A percentile compares a stretch with the other conserved stretches of the same genome.
Conservation (phyloP, 768 basidiomycete species). For the Psilocybe sp. region DNA sequence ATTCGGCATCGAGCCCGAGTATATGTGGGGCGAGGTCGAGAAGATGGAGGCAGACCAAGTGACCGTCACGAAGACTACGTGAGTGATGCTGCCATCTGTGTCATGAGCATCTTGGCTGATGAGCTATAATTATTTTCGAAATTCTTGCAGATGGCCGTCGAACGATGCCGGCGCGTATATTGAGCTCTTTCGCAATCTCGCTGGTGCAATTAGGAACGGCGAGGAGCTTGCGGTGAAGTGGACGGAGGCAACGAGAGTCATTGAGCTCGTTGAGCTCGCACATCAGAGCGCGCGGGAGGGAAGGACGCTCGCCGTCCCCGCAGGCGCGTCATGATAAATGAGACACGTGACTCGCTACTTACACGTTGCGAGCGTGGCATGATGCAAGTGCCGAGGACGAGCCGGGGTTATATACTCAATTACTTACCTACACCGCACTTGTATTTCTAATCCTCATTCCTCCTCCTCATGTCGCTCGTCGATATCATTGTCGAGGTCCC, state of each 20-base stretch:
- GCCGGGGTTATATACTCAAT: background rate
- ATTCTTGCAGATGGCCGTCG: constrained; percentile 60
- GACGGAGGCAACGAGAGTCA: constrained; percentile 66
- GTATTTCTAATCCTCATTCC: constrained; percentile 6
- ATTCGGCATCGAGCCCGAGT: constrained; percentile 64
- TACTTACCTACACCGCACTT: background rate
- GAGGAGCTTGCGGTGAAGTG: constrained; percentile 63
- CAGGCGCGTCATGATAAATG: constrained; percentile 4
- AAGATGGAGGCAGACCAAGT: constrained; percentile 47
- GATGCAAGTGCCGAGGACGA: constrained; percentile 1
- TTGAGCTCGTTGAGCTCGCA: constrained; percentile 78
- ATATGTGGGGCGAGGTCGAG: constrained; percentile 62
- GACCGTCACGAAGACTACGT: constrained; percentile 35
- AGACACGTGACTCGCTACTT: constrained; percentile 23
- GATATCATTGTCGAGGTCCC: constrained; percentile 72
- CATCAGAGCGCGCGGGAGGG: constrained; percentile 64
- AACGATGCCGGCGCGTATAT: constrained; percentile 55
- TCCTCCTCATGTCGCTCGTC: constrained; percentile 35
- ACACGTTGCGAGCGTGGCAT: constrained; percentile 22
- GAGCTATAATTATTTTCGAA: constrained; percentile 11
- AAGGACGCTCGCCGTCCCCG: constrained; percentile 31
- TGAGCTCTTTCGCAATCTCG: constrained; percentile 64
- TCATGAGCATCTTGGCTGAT: background rate
- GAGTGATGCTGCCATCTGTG: constrained; percentile 10
- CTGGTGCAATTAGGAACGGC: constrained; percentile 54